Evolutionary conservation across 441 rosid genomes (phyloP).

Genomic region (Flueggea neowawraea): DNA sequence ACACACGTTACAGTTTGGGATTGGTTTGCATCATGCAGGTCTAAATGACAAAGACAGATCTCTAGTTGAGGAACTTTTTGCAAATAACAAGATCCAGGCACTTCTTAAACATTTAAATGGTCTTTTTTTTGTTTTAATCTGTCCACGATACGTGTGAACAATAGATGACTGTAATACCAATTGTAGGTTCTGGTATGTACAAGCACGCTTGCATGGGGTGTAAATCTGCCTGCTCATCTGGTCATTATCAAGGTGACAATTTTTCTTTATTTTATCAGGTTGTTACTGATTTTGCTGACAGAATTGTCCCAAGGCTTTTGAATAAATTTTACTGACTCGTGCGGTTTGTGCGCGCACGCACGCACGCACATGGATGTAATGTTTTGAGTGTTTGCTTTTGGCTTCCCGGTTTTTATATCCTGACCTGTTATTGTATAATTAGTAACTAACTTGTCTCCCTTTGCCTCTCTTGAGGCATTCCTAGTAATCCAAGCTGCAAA

Average conservation of each 20-base stretch:
- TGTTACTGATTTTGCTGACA: not conserved
- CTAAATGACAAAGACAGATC: constrained; percentile 96
- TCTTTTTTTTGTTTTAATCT: constrained; percentile 2
- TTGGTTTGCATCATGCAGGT: constrained; percentile 99
- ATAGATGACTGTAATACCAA: constrained; percentile 12
- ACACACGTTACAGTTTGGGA: constrained; percentile 96
- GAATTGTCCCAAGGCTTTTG: not conserved
- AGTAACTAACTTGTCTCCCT: too few relatives aligned
- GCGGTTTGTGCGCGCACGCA: too few relatives aligned
- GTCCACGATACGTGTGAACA: not conserved
- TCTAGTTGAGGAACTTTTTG: constrained; percentile 92
- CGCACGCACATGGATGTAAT: not conserved
- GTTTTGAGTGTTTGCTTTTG: not conserved
- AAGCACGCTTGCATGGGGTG: constrained; percentile 99
- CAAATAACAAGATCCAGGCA: constrained; percentile 97
- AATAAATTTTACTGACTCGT: not conserved
- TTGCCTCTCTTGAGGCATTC: too few relatives aligned
- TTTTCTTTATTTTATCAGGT: constrained; percentile 7
- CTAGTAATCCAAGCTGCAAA: not conserved
- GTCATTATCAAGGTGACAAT: constrained; percentile 88
- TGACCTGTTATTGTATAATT: too few relatives aligned
- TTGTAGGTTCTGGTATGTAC: constrained; percentile 92
- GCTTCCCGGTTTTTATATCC: too few relatives aligned
- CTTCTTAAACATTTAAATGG: constrained; percentile 18
- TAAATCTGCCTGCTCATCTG: constrained; percentile 97